Percentiles rank a stretch among this genome's conserved stretches.
Conservation (phyloP, 116 monocot species). For the Dioscorea cayenensis region DNA sequence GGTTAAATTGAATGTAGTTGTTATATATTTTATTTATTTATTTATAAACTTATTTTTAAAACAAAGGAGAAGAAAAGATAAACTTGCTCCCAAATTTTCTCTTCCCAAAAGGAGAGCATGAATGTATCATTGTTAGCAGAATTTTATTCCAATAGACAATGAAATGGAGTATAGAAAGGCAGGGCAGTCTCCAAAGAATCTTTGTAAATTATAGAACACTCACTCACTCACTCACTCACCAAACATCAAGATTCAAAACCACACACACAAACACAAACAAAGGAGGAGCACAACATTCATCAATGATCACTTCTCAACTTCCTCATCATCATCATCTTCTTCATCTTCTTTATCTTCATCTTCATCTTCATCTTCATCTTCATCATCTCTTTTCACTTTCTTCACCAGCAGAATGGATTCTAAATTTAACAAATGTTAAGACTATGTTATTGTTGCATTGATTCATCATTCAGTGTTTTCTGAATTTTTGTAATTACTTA, state of each 20-base stretch:
- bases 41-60: too few relatives aligned
- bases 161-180: neutral
- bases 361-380: neutral
- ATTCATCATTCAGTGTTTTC: neutral
- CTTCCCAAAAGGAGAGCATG: neutral
- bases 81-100: neutral
- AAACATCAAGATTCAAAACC: too few relatives aligned
- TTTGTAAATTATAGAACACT: neutral
- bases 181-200: neutral
- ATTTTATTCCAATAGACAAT: neutral
- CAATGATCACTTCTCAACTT: too few relatives aligned
- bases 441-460: too few relatives aligned
- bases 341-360: neutral
- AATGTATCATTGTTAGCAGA: neutral
- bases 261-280: too few relatives aligned
- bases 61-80: neutral
- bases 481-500: neutral
- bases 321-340: neutral
- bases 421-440: neutral
- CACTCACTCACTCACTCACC: too few relatives aligned
- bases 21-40: too few relatives aligned
- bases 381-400: neutral
- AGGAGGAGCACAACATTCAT: too few relatives aligned
- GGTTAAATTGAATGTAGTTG: too few relatives aligned
- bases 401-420: conserved; percentile 1